Base-by-base conservation (phyloP, 192 early-diverging fungal genomes). In the Allomyces macrogynus region DNA sequence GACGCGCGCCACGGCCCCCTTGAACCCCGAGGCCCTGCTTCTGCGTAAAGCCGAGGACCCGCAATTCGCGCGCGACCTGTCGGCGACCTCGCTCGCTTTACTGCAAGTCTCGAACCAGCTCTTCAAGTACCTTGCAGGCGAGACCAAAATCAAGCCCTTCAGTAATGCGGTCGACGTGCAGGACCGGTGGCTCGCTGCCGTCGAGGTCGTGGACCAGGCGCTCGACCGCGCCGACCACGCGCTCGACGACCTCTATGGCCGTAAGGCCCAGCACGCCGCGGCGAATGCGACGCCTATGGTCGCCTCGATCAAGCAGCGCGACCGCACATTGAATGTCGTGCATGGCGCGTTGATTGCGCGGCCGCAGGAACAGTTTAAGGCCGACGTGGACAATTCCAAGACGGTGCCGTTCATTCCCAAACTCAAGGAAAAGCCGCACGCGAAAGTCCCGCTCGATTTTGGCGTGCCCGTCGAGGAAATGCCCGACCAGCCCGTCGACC, bases 301-400 rank as follows among this genome's bases (percentile, higher is more conserved):
- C 4, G 32, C 32, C 32, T 40, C 32, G 32, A 40, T 40, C 32
- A 40, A 40, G 32, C 32, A 40, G 32, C 5, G 81, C 78, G 5
- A 61, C 75, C 25, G 72, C 40, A 22, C 16, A 10, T 24, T 63
- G 20, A 12, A 60, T 60, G 54, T 57, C 18, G 5, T 62, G 24
- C 83, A 89, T 61, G 85, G 86, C 12, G 75, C 78, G 23, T 84
- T 85, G 67, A 84, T 95, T 62, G 68, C 79, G 60, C 77, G 91
- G 11, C 96, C 96, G 62, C 96, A 99, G 75, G 67, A 93, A 43
- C 71, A 72, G 20, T 99, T 99, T 69, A 76, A 80, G 23, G 94
- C 95, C 68, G 78, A 72, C 20, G 74, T 95, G 16, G 94, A 99
- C 72, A 99, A 99, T 66, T 87, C 87, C 0, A 70, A 77, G 40